phyloP scores from a whole-genome alignment of 148 eudicot genomes.

The Vaccinium corymbosum region DNA sequence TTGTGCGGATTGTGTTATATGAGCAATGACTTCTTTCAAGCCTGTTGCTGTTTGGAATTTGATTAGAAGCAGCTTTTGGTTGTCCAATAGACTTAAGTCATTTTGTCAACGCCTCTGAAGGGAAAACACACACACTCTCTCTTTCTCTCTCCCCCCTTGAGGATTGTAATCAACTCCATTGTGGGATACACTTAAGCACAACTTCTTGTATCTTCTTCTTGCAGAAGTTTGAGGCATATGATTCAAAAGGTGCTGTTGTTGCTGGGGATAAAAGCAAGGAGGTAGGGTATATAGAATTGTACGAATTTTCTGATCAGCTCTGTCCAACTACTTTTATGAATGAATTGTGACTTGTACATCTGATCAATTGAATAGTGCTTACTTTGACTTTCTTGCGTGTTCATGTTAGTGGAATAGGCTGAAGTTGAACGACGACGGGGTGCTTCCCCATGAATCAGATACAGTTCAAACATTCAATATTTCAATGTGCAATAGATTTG shows the following conservation, averaged over 20 bases:
- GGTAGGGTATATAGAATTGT: slow-evolving; percentile 38
- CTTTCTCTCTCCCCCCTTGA: too few species aligned
- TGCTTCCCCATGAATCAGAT: not conserved
- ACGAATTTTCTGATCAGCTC: not conserved
- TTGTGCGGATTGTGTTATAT: too few species aligned
- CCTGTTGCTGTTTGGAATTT: too few species aligned
- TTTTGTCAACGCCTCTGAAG: too few species aligned
- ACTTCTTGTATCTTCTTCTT: slow-evolving; percentile 6
- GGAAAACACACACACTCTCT: too few species aligned
- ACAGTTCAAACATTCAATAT: not conserved
- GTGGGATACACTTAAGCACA: not conserved
- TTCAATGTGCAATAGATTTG: not conserved
- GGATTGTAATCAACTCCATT: too few species aligned
- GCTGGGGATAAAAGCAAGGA: slow-evolving; percentile 90
- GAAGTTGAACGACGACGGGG: not conserved
- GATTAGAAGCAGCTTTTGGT: too few species aligned
- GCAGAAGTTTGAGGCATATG: slow-evolving; percentile 97
- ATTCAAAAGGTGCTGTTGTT: slow-evolving; percentile 65
- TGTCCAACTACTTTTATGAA: too few species aligned
- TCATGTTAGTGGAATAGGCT: not conserved
- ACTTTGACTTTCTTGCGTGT: not conserved
- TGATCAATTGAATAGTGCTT: not conserved
- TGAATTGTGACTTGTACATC: not conserved
- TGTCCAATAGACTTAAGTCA: too few species aligned
- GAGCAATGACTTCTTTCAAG: too few species aligned